Base-by-base conservation (phyloP, 169 alveolate species). In the Pseudocohnilembus persalinus region DNA sequence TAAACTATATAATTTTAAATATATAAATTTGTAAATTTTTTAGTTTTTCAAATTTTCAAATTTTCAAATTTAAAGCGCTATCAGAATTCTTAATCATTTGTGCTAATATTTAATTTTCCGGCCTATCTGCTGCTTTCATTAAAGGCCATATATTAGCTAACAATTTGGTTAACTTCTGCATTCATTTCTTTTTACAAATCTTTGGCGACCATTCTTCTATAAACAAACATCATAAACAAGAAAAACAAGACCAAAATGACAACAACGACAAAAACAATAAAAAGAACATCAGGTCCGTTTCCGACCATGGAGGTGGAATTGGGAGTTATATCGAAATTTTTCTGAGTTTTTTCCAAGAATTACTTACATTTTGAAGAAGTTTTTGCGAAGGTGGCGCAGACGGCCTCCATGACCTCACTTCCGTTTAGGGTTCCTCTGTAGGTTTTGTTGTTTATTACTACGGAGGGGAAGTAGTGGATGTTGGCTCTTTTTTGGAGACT, bases 131-230 rank as follows among this genome's bases (percentile, higher is more conserved):
- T 73, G 29, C 76, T 73, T 73, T 73, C 76, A 73, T 73, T 15
- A 73, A 73, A 73, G 26, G 76, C 76, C 6, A 73, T 73, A 73
- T 73, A 73, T 73, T 73, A 26, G 26, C 30, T 15, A 6, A 73
- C 76, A 11, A 73, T 73, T 73, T 73, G 26, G 31, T 73, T 73
- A 26, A 73, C 76, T 73, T 73, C 28, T 6, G 28, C 6, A 73
- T 73, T 73, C 76, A 73, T 73, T 73, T 73, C 76, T 73, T 73
- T n/a, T n/a, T 26, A 73, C 28, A 73, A 6, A n/a, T 73, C 76
- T 73, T 73, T 73, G 28, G 28, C 26, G 31, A 73, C 31, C 33
- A 73, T n/a, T 73, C 31, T 73, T 73, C 76, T 73, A 28, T 73
- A 73, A 73, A 73, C 6, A 28, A 73, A 73, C 26, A 49, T 49